Evolutionary conservation across 1,284 basidiomycete species (phyloP).

Genomic region (Naganishia sp.): DNA sequence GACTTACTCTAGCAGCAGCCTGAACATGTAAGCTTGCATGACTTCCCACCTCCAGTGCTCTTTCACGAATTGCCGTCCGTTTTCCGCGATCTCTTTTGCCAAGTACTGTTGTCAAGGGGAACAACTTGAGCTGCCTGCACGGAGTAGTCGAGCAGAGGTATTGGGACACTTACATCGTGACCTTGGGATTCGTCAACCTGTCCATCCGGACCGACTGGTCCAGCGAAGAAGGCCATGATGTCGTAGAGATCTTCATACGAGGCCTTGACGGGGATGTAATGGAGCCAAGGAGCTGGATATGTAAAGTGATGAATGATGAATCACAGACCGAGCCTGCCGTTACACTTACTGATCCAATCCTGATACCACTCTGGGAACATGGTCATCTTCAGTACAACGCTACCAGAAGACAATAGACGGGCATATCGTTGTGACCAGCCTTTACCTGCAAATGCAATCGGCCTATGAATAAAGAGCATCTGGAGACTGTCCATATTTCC

Average conservation of each 20-base stretch:
- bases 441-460: slow-evolving; percentile 60
- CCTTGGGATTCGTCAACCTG: slow-evolving; percentile 46
- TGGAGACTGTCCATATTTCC: background rate
- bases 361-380: slow-evolving; percentile 55
- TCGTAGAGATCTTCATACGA: slow-evolving; percentile 58
- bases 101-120: slow-evolving; percentile 41
- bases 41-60: slow-evolving; percentile 56
- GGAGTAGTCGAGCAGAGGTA: background rate
- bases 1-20: slow-evolving; percentile 49
- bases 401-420: slow-evolving; percentile 51
- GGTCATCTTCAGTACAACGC: slow-evolving; percentile 54
- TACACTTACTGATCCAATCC: slow-evolving; percentile 45
- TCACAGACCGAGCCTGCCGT: background rate
- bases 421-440: slow-evolving; percentile 69
- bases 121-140: background rate
- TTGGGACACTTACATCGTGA: slow-evolving; percentile 45
- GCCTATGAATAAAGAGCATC: slow-evolving; percentile 12
- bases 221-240: slow-evolving; percentile 56
- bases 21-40: slow-evolving; percentile 54
- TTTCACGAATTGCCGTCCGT: slow-evolving; percentile 55
- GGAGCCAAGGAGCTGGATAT: slow-evolving; percentile 48
- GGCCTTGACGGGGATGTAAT: slow-evolving; percentile 56
- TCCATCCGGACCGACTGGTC: slow-evolving; percentile 48
- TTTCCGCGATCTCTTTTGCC: slow-evolving; percentile 56
- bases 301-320: slow-evolving; percentile 25